Conservation (phyloP, 1,284 basidiomycete species). For the Pseudozyma hubeiensis region DNA sequence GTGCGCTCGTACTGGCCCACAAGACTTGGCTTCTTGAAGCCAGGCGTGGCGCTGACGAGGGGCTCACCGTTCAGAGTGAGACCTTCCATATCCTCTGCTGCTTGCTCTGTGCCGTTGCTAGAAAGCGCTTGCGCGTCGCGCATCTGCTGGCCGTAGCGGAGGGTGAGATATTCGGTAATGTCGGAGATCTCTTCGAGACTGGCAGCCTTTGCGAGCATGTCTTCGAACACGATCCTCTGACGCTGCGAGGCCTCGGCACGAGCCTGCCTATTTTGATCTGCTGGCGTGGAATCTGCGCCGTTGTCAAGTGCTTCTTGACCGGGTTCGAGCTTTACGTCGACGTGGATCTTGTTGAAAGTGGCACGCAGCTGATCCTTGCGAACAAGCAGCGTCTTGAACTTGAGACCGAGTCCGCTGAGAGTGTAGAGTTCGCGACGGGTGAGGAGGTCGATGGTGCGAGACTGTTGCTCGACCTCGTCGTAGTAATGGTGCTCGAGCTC, state of each 20-base stretch:
- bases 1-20: constrained; percentile 85
- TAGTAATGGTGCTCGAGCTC: constrained; percentile 79
- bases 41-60: constrained; percentile 66
- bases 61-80: constrained; percentile 36
- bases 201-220: constrained; percentile 68
- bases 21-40: constrained; percentile 84
- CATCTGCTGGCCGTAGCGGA: constrained; percentile 76
- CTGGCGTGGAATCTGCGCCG: constrained; percentile 1
- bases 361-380: constrained; percentile 62
- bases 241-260: constrained; percentile 16
- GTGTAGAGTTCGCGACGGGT: constrained; percentile 67
- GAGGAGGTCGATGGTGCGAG: constrained; percentile 56
- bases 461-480: constrained; percentile 36
- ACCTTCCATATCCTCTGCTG: constrained; percentile 70
- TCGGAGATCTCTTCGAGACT: constrained; percentile 89
- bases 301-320: constrained; percentile 77
- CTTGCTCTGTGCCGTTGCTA: constrained; percentile 78
- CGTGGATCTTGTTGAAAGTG: constrained; percentile 58
- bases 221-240: constrained; percentile 47
- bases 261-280: constrained; percentile 5
- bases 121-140: constrained; percentile 69
- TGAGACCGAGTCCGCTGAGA: constrained; percentile 77
- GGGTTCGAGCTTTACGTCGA: constrained; percentile 76
- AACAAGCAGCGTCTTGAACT: constrained; percentile 62
- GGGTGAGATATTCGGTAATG: constrained; percentile 87